Evolutionary conservation across 805 yeast species (phyloP).

Genomic region (Kurtzmaniella cleridarum): DNA sequence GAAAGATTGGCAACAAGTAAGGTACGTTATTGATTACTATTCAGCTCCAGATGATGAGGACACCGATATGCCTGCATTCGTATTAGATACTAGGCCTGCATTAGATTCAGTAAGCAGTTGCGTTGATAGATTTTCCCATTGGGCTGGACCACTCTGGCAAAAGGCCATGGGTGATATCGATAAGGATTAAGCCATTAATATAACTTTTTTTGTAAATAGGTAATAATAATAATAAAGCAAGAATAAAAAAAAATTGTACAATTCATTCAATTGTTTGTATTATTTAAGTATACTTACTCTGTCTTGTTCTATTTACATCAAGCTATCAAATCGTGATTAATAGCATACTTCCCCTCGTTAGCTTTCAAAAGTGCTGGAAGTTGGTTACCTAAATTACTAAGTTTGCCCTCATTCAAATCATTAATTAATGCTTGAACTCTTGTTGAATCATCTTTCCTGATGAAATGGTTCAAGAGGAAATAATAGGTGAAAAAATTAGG

Average conservation of each 20-base stretch:
- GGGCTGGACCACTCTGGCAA: slow-evolving; percentile 63
- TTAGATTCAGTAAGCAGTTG: slow-evolving; percentile 63
- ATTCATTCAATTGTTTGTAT: no score
- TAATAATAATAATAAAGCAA: slow-evolving; percentile 3
- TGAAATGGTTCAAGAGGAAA: slow-evolving; percentile 39
- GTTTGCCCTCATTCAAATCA: slow-evolving; percentile 27
- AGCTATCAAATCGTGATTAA: neutral
- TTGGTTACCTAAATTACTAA: slow-evolving; percentile 30
- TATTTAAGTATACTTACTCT: no score
- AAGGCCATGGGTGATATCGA: slow-evolving; percentile 60
- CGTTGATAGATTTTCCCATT: slow-evolving; percentile 61
- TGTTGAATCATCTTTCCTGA: slow-evolving; percentile 22
- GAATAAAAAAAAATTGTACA: no score
- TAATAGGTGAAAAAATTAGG: slow-evolving; percentile 51
- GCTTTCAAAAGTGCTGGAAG: slow-evolving; percentile 31
- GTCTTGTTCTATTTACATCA: slow-evolving; percentile 5
- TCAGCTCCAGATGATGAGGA: slow-evolving; percentile 88
- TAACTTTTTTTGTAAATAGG: slow-evolving; percentile 1
- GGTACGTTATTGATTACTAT: slow-evolving; percentile 94
- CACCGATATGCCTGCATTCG: slow-evolving; percentile 86
- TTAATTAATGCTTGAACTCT: slow-evolving; percentile 31
- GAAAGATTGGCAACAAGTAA: slow-evolving; percentile 60
- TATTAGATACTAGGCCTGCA: slow-evolving; percentile 94
- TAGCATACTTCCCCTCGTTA: slow-evolving; percentile 7
- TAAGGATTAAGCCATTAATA: slow-evolving; percentile 2